Evolutionary conservation across 176 grass and related monocot species (phyloP).

Genomic region (Raddia distichophylla): DNA sequence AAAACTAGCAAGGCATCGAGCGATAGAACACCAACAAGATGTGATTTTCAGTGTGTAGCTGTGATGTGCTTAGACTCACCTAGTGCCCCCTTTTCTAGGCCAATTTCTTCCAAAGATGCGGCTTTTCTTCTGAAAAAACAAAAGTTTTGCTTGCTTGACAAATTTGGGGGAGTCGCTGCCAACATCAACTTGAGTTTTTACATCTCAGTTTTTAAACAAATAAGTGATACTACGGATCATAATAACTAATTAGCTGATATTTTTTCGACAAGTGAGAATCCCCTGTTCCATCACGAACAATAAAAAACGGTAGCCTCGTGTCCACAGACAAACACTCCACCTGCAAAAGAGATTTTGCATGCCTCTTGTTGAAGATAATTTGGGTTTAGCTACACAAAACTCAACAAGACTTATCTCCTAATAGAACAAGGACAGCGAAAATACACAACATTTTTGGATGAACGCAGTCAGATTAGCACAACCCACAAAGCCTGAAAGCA

Average conservation of each 20-base stretch:
- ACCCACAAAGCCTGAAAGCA: slow-evolving; percentile 25
- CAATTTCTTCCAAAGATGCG: background rate
- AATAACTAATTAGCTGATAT: no score
- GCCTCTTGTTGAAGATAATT: background rate
- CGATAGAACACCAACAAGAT: background rate
- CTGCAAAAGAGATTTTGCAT: background rate
- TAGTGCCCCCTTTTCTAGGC: background rate
- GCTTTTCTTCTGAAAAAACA: background rate
- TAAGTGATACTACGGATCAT: background rate
- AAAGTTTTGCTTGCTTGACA: background rate
- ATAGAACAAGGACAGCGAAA: slow-evolving; percentile 23
- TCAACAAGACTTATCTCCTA: background rate
- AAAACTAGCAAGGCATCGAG: background rate
- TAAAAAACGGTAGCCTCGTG: no score
- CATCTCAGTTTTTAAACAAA: background rate
- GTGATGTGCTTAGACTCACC: background rate
- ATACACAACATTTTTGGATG: background rate
- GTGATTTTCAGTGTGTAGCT: background rate
- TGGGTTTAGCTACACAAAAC: background rate
- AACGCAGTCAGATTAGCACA: background rate
- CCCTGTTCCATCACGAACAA: no score
- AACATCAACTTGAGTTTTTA: background rate
- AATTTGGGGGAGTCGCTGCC: background rate
- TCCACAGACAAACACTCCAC: no score
- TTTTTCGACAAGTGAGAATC: no score